Conservation (phyloP, 495 filamentous ascomycete species). For the Saxophila tyrrhenica region DNA sequence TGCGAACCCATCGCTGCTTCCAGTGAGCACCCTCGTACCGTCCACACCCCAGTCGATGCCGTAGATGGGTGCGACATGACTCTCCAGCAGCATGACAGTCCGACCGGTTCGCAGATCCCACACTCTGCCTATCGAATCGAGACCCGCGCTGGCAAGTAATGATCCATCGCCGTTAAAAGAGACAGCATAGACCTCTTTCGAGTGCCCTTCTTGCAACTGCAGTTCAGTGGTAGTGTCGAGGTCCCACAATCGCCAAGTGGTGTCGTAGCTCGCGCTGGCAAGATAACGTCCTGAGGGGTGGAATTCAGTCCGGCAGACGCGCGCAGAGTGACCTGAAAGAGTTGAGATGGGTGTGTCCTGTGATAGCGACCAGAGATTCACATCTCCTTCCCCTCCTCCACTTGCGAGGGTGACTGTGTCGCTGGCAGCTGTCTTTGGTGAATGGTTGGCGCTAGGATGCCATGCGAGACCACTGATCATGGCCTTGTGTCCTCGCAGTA, state of each 20-base stretch:
- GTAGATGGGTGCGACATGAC: constrained; percentile 87
- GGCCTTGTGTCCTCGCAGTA: constrained; percentile 70
- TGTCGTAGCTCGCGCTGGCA: constrained; percentile 89
- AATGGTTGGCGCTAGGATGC: constrained; percentile 61
- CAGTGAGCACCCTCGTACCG: constrained; percentile 75
- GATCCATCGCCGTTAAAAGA: constrained; percentile 85
- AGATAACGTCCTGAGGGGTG: constrained; percentile 86
- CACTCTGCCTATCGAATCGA: constrained; percentile 88
- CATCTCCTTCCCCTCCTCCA: constrained; percentile 76
- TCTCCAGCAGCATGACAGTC: constrained; percentile 91
- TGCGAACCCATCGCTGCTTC: constrained; percentile 88
- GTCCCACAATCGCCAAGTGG: constrained; percentile 96
- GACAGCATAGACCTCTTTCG: constrained; percentile 78
- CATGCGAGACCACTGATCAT: constrained; percentile 83
- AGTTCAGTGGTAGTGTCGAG: constrained; percentile 73
- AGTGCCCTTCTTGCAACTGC: constrained; percentile 88
- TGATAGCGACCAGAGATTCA: constrained; percentile 78
- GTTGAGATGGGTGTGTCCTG: constrained; percentile 75
- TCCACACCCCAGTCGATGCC: constrained; percentile 87
- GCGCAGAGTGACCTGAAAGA: constrained; percentile 70
- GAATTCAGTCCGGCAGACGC: constrained; percentile 86
- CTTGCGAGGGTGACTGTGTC: constrained; percentile 77
- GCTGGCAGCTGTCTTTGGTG: constrained; percentile 43
- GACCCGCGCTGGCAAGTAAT: constrained; percentile 74
- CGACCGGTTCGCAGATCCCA: constrained; percentile 95